Conservation (phyloP, 2,329 filamentous ascomycete genomes). For the Xylaria hypoxylon region DNA sequence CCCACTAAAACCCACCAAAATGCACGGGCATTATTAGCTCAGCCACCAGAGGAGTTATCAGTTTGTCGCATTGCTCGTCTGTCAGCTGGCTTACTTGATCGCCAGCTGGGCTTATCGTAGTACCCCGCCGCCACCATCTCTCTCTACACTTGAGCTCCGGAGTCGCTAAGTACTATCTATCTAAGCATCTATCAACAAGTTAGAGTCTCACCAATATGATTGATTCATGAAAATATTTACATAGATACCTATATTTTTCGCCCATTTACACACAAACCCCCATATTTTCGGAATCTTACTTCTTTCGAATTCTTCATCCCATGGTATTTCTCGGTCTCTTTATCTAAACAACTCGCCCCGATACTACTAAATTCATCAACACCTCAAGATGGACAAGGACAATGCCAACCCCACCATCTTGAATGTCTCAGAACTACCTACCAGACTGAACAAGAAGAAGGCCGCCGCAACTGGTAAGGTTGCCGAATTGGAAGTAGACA, state of each 20-base stretch:
- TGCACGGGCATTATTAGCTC: too few relatives aligned
- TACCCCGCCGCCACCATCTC: constrained; percentile 8
- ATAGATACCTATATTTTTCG: background rate
- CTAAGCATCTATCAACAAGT: too few relatives aligned
- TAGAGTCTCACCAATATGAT: constrained; percentile 1
- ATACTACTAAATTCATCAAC: background rate
- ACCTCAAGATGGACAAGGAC: constrained; percentile 58
- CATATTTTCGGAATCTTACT: background rate
- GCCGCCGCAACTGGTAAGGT: constrained; percentile 59
- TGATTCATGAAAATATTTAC: background rate
- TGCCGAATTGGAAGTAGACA: constrained; percentile 61
- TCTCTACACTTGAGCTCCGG: background rate
- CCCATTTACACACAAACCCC: background rate
- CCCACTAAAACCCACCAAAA: too few relatives aligned
- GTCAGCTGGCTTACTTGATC: background rate
- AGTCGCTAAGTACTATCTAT: background rate
- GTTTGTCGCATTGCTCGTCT: too few relatives aligned
- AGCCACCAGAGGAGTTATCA: too few relatives aligned
- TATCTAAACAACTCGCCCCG: too few relatives aligned
- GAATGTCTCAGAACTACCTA: constrained; percentile 87
- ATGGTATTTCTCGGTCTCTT: too few relatives aligned
- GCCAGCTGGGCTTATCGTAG: constrained; percentile 15
- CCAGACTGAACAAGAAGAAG: constrained; percentile 71
- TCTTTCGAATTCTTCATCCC: background rate
- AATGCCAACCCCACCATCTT: constrained; percentile 96